phyloP scores from a whole-genome alignment of 345 rosid species.

The Eucalyptus cloeziana region DNA sequence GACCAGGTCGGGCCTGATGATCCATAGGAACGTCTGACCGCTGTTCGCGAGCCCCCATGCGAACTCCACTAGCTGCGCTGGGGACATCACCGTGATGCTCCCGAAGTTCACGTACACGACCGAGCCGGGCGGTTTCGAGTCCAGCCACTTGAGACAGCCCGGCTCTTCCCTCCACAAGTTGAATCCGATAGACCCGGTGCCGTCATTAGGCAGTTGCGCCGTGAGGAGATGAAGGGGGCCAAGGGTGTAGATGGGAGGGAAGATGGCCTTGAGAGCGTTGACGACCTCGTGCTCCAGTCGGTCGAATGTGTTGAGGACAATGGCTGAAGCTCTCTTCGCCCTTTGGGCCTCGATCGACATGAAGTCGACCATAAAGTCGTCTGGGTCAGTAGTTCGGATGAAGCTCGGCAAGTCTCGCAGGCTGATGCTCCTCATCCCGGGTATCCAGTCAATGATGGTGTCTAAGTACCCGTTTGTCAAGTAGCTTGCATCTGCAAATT shows the following conservation, averaged over 20 bases:
- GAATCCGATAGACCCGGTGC: background rate
- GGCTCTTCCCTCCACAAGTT: constrained; percentile 17
- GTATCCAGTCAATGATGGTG: background rate
- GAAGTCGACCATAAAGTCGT: background rate
- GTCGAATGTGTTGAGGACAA: background rate
- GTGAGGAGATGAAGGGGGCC: background rate
- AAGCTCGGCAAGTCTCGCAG: background rate
- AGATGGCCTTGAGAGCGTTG: background rate
- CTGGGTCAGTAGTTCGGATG: background rate
- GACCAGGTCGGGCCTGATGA: background rate
- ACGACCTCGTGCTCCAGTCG: background rate
- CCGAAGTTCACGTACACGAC: background rate
- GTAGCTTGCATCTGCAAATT: background rate
- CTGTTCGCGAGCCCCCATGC: constrained; percentile 4
- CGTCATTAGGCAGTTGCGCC: background rate
- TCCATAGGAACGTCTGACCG: background rate
- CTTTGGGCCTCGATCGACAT: background rate
- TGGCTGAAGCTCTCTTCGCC: background rate
- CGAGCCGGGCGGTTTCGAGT: background rate
- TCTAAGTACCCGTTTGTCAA: background rate
- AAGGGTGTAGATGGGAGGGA: background rate
- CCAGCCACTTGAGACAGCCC: constrained; percentile 8
- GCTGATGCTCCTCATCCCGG: background rate
- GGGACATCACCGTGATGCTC: constrained; percentile 3
- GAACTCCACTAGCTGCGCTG: constrained; percentile 8